Evolutionary conservation across 139 green algal genomes (phyloP).

Genomic region (Chlamydomonas sphaeroides): DNA sequence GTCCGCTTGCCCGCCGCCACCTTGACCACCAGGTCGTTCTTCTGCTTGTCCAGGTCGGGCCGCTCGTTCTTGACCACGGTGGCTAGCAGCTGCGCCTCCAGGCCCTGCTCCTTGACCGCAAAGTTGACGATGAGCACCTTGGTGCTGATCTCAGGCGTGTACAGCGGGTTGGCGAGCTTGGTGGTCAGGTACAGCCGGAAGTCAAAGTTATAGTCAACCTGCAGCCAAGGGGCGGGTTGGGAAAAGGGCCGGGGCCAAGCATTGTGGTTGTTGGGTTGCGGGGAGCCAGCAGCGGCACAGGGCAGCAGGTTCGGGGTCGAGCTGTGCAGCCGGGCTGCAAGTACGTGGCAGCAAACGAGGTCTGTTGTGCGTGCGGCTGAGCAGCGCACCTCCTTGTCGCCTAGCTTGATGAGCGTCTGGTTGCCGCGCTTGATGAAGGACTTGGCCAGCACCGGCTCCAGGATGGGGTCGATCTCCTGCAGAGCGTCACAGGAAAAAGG

Average conservation of each 20-base stretch:
- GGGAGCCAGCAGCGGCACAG: too few species aligned
- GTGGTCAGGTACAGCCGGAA: slow-evolving; percentile 92
- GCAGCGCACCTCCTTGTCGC: slow-evolving; percentile 87
- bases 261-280: too few species aligned
- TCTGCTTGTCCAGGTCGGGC: slow-evolving; percentile 88
- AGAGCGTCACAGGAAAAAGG: too few species aligned
- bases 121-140: slow-evolving; percentile 89
- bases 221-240: slow-evolving; percentile 49
- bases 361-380: too few species aligned
- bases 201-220: slow-evolving; percentile 85
- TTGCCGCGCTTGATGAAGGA: slow-evolving; percentile 85
- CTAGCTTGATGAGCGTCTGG: slow-evolving; percentile 82
- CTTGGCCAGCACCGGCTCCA: slow-evolving; percentile 85
- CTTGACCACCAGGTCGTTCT: slow-evolving; percentile 91
- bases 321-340: too few species aligned
- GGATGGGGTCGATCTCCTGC: slow-evolving; percentile 84
- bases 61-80: slow-evolving; percentile 83
- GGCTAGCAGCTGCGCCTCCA: slow-evolving; percentile 87
- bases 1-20: slow-evolving; percentile 81
- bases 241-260: too few species aligned
- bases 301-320: too few species aligned
- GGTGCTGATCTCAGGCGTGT: slow-evolving; percentile 86
- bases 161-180: slow-evolving; percentile 90
- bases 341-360: too few species aligned
- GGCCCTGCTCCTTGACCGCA: slow-evolving; percentile 79